Evolutionary conservation across 129 eudicot species (phyloP), one percentile per base, ranked within the genome.

Genomic region (Flaveria robusta): DNA sequence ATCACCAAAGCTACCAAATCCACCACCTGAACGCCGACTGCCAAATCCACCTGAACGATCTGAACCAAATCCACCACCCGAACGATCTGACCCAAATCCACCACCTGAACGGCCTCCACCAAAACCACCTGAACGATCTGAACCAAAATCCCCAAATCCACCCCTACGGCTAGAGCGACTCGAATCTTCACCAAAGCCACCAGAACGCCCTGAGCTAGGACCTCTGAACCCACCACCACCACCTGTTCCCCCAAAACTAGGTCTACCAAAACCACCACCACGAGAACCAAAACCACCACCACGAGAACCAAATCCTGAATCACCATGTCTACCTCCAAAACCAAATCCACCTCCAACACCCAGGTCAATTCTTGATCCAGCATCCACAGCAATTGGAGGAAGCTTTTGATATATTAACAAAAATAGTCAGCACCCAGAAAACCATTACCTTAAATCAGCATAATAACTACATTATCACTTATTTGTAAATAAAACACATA

Each of bases 331-430:
- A 63, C 84, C 81, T 12, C 86, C 83, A 42, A 80, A 79, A 29
- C 92, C 81, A 83, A 80, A 84, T 24, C 92, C 89, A 18, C 83
- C 69, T 34, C 85, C 87, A 46, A 88, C 86, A 23, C 81, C 90
- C 71, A 86, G 74, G 39, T 83, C 88, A 46, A 77, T 84, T 75
- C 85, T 67, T 24, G 90, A 76, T 60, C 85, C 89, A 54, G 81
- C 81, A 34, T 89, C 97, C 55, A 81, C 90, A 75, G 83, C 83
- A 54, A 94, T 86, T 24, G 81, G 87, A 59, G 98, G 91, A 63
- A 93, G 96, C 98, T 93, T 71, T 34, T 76, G 76, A 66, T 66
- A 68, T 50, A 72, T 13, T 15, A 70, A 52, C 0, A 72, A 19
- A 55, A 14, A n/a, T 42, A 71, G 64, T 68, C 70, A 46, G 70